Conservation (phyloP, 1,139 yeast genomes). For the Kurtzmaniella quercitrusa region DNA sequence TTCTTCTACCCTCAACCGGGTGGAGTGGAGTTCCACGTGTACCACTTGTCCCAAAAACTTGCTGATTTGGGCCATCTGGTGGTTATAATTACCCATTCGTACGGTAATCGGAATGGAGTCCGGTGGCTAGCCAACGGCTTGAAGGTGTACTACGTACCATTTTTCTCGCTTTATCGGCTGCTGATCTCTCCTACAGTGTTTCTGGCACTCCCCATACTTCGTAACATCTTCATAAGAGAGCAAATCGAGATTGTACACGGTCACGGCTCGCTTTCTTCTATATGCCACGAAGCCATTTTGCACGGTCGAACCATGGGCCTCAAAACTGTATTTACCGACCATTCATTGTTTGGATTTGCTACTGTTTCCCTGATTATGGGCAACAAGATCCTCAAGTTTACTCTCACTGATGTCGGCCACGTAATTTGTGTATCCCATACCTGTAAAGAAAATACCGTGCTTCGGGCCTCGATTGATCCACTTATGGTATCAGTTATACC, state of each 20-base stretch:
- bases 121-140: constrained; percentile 83
- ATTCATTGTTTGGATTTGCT: constrained; percentile 91
- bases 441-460: constrained; percentile 91
- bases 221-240: constrained; percentile 85
- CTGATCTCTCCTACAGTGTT: constrained; percentile 87
- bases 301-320: constrained; percentile 94
- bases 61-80: constrained; percentile 88
- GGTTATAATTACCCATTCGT: constrained; percentile 84
- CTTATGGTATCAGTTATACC: constrained; percentile 84
- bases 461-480: constrained; percentile 82
- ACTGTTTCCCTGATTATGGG: constrained; percentile 81
- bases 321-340: constrained; percentile 90
- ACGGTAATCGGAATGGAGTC: constrained; percentile 77
- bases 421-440: constrained; percentile 95
- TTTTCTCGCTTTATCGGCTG: constrained; percentile 71
- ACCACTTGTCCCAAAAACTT: constrained; percentile 72
- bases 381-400: constrained; percentile 79
- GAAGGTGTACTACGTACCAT: constrained; percentile 89
- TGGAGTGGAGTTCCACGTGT: constrained; percentile 94
- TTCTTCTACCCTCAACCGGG: constrained; percentile 99
- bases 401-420: constrained; percentile 83
- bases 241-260: constrained; percentile 88
- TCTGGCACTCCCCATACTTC: constrained; percentile 75
- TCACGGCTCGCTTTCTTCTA: constrained; percentile 82
- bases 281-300: constrained; percentile 85